These are phyloP conservation scores for Manihot esculenta DNA, from an alignment of 441 rosid species.

Conservation along the genomic window DNA sequence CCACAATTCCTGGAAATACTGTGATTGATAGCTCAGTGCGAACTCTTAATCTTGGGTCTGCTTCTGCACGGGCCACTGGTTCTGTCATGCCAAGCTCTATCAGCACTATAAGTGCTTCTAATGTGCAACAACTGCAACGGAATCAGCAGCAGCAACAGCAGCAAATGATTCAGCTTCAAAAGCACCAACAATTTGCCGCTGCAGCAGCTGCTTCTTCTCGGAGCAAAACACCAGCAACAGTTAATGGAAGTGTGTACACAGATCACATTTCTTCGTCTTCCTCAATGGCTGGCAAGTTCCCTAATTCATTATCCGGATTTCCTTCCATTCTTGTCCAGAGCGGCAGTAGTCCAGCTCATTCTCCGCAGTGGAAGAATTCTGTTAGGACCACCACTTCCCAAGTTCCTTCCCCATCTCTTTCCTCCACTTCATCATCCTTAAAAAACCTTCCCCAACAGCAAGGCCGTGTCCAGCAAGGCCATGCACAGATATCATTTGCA, in stretches of 20 bases:
- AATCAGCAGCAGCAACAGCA: conserved; percentile 44
- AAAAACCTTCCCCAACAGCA: conserved; percentile 70
- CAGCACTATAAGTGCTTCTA: conserved; percentile 32
- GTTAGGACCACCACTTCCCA: conserved; percentile 54
- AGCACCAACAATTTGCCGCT: conserved; percentile 71
- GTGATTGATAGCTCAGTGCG: conserved; percentile 80
- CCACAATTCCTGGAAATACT: conserved; percentile 51
- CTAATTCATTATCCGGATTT: conserved; percentile 53
- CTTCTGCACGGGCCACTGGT: conserved; percentile 46
- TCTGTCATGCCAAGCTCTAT: conserved; percentile 44
- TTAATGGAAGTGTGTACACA: conserved; percentile 63
- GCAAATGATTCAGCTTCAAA: conserved; percentile 58
- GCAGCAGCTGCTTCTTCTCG: conserved; percentile 59
- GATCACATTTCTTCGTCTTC: conserved; percentile 61
- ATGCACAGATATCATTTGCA: conserved; percentile 79
- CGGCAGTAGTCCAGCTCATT: conserved; percentile 55
- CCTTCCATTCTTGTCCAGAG: conserved; percentile 78
- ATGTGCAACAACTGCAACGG: conserved; percentile 50
- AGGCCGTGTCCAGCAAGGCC: conserved; percentile 63
- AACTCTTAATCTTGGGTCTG: conserved; percentile 57
- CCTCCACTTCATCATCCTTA: conserved; percentile 54
- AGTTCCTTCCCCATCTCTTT: conserved; percentile 54
- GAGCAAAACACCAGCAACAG: conserved; percentile 55
- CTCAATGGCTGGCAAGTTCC: conserved; percentile 54
- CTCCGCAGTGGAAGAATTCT: conserved; percentile 88